Percentiles rank a stretch among this genome's conserved stretches.
Evolutionary conservation across 805 yeast species (phyloP).

Genomic region (Metschnikowia drakensbergensis): DNA sequence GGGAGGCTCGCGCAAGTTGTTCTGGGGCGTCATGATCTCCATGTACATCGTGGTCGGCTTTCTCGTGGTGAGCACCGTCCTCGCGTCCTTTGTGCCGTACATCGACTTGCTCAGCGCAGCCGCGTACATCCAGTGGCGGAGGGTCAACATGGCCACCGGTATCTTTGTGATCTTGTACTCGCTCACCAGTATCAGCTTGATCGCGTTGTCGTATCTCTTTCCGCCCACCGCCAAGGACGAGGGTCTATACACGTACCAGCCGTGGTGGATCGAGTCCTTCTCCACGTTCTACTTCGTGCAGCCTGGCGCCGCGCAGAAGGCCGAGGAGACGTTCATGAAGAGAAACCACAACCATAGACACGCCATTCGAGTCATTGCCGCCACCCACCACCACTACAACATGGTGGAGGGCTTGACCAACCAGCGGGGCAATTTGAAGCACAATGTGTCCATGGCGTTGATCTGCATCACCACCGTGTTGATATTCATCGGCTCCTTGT

Average conservation of each 20-base stretch:
- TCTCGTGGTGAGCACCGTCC: conserved; percentile 17
- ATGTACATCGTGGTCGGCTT: conserved; percentile 17
- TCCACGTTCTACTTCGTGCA: conserved; percentile 55
- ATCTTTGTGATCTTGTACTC: conserved; percentile 45
- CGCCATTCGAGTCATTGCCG: conserved; percentile 59
- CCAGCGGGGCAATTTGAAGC: conserved; percentile 42
- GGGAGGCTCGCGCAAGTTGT: conserved; percentile 21
- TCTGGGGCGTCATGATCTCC: conserved; percentile 20
- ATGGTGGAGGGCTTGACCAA: conserved; percentile 39
- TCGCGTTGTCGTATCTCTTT: conserved; percentile 49
- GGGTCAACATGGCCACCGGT: conserved; percentile 29
- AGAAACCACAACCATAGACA: conserved; percentile 46
- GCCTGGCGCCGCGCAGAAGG: conserved; percentile 47
- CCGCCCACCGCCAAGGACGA: conserved; percentile 52
- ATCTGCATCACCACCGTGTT: conserved; percentile 45
- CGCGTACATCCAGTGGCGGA: conserved; percentile 21
- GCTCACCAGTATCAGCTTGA: conserved; percentile 46
- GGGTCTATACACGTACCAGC: conserved; percentile 57
- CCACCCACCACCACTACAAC: conserved; percentile 43
- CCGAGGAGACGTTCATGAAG: conserved; percentile 44
- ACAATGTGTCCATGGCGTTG: conserved; percentile 48
- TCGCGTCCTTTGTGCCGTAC: conserved; percentile 19
- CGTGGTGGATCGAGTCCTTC: conserved; percentile 76
- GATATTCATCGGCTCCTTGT: conserved; percentile 48
- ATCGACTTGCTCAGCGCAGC: conserved; percentile 12